Evolutionary conservation across 371 early-diverging fungal species (phyloP).

Genomic region (Nematocida homosporus): DNA sequence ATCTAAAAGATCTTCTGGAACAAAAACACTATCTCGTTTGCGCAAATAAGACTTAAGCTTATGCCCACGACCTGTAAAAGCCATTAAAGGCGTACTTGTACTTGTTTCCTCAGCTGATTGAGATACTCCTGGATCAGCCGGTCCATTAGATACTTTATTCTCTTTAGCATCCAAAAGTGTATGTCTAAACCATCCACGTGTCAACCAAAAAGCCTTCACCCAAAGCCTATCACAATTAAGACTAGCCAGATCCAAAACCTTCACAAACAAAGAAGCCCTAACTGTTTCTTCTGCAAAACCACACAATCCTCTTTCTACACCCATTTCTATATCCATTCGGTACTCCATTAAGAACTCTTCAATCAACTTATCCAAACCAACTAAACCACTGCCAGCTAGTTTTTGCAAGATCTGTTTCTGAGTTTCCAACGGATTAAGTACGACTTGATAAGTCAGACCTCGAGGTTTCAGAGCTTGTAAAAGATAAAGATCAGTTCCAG

Average conservation of each 20-base stretch:
- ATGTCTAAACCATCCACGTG: conserved; percentile 11
- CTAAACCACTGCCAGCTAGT: neutral
- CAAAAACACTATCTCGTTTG: neutral
- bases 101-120: neutral
- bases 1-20: conserved; percentile 5
- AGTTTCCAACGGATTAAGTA: no score
- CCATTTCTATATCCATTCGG: conserved; percentile 13
- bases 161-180: conserved; percentile 3
- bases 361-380: neutral
- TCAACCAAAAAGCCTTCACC: conserved; percentile 5
- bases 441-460: conserved; percentile 11
- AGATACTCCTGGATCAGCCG: no score
- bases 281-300: conserved; percentile 29
- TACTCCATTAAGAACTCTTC: conserved; percentile 5
- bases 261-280: conserved; percentile 9
- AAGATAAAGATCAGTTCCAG: conserved; percentile 14
- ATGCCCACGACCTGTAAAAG: conserved; percentile 32
- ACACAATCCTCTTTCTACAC: conserved; percentile 28
- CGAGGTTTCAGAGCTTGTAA: conserved; percentile 3
- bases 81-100: neutral
- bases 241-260: neutral
- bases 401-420: no score
- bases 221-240: neutral
- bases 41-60: conserved; percentile 14
- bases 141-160: neutral